Base-by-base conservation (phyloP, 371 early-diverging fungal genomes). In the Apophysomyces elegans region DNA sequence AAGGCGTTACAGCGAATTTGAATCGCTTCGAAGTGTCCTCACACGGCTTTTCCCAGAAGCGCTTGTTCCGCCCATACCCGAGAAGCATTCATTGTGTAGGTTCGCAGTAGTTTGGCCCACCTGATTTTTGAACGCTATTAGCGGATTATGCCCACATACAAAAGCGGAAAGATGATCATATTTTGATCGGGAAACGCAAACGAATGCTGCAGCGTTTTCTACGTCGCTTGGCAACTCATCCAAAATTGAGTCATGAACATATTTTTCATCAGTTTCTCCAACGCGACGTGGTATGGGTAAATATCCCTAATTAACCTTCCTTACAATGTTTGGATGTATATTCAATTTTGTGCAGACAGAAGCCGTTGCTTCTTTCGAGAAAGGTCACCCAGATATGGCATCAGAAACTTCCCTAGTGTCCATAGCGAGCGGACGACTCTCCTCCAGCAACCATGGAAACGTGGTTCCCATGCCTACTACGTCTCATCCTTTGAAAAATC, bases 1-100 rank as follows among this genome's bases (percentile, higher is more conserved):
- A 67, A 88, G 95, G 65, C 87, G 99, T 44, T 98, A 98, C 76
- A 95, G 95, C 45, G 99, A 98, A 67, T 98, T 98, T 70, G 97
- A 96, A 71, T 88, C 93, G 13, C 79, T 98, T 59, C 84, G 95
- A 61, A 88, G 78, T 45, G 78, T 87, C 13, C 82, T 98, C 59
- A 75, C 82, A 37, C 77, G 85, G 44, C 83, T 93, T 47, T 91
- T 96, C 72, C 97, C 96, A 14, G 88, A 90, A 2, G 67, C 90
- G 8, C 84, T 95, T 37, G 88, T 97, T 16, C 97, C 99, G 16
- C 96, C 96, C 44, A 96, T 98, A 68, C 99, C 99, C 9, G 96
- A 94, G 64, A 97, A 98, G 79, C 96, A 96, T 77, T 85, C 93
- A 36, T 72, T 98, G 35, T 78, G 90, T 85, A 84, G 81, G 73